Base-by-base conservation (phyloP, 2,329 filamentous ascomycete genomes). In the Chrysoporthe cubensis region DNA sequence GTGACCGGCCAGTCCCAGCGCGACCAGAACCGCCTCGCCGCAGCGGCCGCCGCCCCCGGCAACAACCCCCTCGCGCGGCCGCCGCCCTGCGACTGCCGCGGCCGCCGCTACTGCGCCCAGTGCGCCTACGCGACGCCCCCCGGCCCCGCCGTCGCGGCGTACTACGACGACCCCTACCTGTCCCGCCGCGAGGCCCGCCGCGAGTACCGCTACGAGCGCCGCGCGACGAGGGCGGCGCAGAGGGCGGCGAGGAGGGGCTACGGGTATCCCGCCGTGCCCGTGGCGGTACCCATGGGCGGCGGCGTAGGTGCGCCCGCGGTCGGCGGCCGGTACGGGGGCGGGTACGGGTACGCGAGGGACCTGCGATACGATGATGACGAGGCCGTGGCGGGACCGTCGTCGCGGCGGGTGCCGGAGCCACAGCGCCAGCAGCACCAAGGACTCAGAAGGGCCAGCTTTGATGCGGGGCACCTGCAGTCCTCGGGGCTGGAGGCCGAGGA, bases 81-180 rank as follows among this genome's bases (percentile, higher is more conserved):
- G 4, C 18, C 16, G 4, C 46, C n/a, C 46, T 57, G 62, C 62
- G 54, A 21, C 46, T 54, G 50, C 48, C 46, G 62, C 48, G 40
- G 62, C 48, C 32, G 48, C 50, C 46, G 34, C 46, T 32, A 13
- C 62, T 54, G 62, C 40, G 37, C 34, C n/a, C 62, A 64, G 62
- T 54, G 46, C 32, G 62, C 21, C 32, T 54, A 64, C 37, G 44
- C 32, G 57, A 32, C 43, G 42, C 42, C 59, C 26, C 37, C 43
- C 40, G n/a, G 37, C 7, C 32, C 42, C 26, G 42, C 48, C 3
- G 34, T 14, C 26, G 42, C 48, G 2, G 50, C 50, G 13, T 42
- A 42, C 60, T n/a, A 18, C 40, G n/a, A 42, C 37, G 21, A 54
- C 21, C 13, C 50, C 4, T 54, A 48, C 61, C 3, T 63, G 8